Evolutionary conservation across 257 asterid species (phyloP).

Genomic region (Handroanthus guayacan): DNA sequence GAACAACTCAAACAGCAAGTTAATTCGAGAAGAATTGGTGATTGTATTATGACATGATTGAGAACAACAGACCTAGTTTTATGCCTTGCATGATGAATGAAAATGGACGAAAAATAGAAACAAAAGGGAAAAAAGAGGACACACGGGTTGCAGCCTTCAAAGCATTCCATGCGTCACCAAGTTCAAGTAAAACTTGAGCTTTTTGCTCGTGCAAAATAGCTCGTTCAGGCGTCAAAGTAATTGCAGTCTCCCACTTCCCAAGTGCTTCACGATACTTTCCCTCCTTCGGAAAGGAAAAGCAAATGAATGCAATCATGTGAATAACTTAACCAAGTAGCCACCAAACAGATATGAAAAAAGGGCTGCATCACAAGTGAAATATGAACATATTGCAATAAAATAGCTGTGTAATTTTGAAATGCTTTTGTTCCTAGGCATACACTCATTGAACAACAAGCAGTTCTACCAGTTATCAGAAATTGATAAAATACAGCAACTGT

Average conservation of each 20-base stretch:
- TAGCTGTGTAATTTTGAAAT: background rate
- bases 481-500: background rate
- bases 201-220: constrained; percentile 89
- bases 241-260: constrained; percentile 90
- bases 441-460: constrained; percentile 14
- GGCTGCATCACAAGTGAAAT: constrained; percentile 1
- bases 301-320: background rate
- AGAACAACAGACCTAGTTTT: background rate
- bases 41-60: background rate
- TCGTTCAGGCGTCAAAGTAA: constrained; percentile 68
- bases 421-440: background rate
- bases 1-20: background rate
- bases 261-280: constrained; percentile 84
- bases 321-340: constrained; percentile 5
- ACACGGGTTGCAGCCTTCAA: constrained; percentile 83
- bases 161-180: constrained; percentile 89
- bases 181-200: constrained; percentile 89
- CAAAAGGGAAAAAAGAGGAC: constrained; percentile 38
- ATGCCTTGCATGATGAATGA: constrained; percentile 5
- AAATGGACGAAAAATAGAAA: background rate
- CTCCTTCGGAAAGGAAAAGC: constrained; percentile 50
- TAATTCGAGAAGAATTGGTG: constrained; percentile 11
- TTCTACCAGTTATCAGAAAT: background rate
- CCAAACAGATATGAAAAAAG: background rate
- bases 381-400: background rate